A percentile compares a stretch with the other conserved stretches of the same genome.
Evolutionary conservation across 1,284 basidiomycete species (phyloP).

Genomic region (Stereum hirsutum): DNA sequence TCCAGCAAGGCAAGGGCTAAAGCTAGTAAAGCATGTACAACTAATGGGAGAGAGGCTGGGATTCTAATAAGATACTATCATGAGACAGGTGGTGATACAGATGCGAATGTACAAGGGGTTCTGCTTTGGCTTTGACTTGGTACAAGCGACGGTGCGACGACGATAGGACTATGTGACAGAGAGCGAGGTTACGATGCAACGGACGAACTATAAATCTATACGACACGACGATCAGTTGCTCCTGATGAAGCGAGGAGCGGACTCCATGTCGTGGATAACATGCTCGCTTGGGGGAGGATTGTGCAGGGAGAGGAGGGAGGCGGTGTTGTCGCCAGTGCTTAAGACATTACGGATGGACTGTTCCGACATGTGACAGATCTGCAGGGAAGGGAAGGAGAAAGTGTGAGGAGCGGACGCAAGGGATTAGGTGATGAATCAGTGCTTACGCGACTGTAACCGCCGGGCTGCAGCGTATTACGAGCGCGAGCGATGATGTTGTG

Average conservation of each 20-base stretch:
- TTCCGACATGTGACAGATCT: constrained; percentile 65
- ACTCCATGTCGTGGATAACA: constrained; percentile 6
- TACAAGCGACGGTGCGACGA: not conserved
- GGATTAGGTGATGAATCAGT: not conserved
- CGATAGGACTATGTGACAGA: constrained; percentile 5
- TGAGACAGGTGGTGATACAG: too few species aligned
- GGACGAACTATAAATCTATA: constrained; percentile 1
- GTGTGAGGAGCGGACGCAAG: not conserved
- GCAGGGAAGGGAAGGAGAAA: constrained; percentile 7
- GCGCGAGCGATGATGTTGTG: constrained; percentile 70
- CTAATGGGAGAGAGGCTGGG: constrained; percentile 1
- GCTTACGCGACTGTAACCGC: constrained; percentile 69
- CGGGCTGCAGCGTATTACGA: constrained; percentile 51
- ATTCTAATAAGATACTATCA: too few species aligned
- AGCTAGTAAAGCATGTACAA: constrained; percentile 6
- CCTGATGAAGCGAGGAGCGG: constrained; percentile 10
- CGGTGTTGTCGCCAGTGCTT: constrained; percentile 54
- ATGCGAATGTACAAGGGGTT: too few species aligned
- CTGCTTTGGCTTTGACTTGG: constrained; percentile 2
- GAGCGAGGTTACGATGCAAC: constrained; percentile 2
- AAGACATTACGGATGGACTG: constrained; percentile 61
- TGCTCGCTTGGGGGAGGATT: constrained; percentile 7
- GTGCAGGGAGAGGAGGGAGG: constrained; percentile 57
- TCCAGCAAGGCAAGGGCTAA: too few species aligned
- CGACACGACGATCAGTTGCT: constrained; percentile 4